Evolutionary conservation across 2,329 filamentous ascomycete genomes (phyloP), one percentile per base, ranked within the genome.

Genomic region (Scolecobasidium constrictum): DNA sequence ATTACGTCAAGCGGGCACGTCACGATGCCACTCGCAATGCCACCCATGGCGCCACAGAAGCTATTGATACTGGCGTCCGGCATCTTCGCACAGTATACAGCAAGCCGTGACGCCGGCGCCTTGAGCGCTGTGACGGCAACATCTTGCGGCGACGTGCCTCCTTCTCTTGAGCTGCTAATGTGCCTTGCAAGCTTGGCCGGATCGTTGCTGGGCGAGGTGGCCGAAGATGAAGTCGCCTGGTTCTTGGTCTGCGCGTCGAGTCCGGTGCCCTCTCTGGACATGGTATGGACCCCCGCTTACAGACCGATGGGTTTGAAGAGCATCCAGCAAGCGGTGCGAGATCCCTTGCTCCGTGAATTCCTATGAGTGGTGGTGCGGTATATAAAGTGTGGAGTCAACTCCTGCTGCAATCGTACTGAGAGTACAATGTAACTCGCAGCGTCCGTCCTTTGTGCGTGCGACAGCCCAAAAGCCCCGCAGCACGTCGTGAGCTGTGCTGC

Each of bases 1-100:
- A 98, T 96, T 48, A 98, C 92, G 69, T 98, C 92, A 52, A 98
- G 79, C 34, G 92, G 92, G 61, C 92, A 98, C 42, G 90, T 96
- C 50, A 95, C 85, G 44, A 98, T 77, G 40, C 92, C 92, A 5
- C 88, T 94, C 17, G 86, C 87, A 55, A 96, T 86, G 39, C 92
- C 92, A 40, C 88, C 90, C 45, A 86, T 72, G 38, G 88, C 90
- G 44, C 92, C 92, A 35, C 86, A 82, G 44, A 95, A 71, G 48
- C 86, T 86, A 60, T 93, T 86, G 60, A 96, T 67, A 46, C 69
- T 72, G 40, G 66, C 62, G 45, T 71, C 67, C 21, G 77, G 74
- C 40, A 80, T 59, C 28, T 60, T 63, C 45, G 65, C 58, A 21
- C 56, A 59, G 50, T 52, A 60, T 53, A 63, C 51, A 16, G 64